Base-by-base conservation (phyloP, 148 eudicot genomes). In the Beta vulgaris region DNA sequence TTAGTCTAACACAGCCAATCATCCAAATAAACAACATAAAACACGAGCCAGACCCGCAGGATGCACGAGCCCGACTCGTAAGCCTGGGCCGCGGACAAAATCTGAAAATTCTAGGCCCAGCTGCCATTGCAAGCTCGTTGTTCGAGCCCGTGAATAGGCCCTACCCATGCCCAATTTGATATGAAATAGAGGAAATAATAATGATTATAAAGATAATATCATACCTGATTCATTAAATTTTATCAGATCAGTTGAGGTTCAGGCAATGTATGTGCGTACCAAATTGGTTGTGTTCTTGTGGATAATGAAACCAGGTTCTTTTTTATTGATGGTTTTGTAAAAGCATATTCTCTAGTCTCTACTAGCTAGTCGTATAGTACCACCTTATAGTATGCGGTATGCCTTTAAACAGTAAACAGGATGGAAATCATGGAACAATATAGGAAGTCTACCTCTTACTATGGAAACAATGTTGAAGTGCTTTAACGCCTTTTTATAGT, bases 231-330 rank as follows among this genome's bases (percentile, higher is more conserved):
- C 13, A 57, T 6, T 1, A n/a, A 57, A 14, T 13, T 26, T 25
- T 0, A 18, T 12, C 39, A 63, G n/a, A n/a, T n/a, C n/a, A n/a
- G n/a, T n/a, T n/a, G n/a, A 35, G 26, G 7, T 63, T 26, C 25
- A 63, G 15, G 25, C 68, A 57, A n/a, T n/a, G n/a, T n/a, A 57
- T 57, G 61, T 57, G 61, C 31, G 61, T 57, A 57, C 61, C 25
- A 57, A 57, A 23, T 57, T 57, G 61, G 61, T n/a, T n/a, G n/a
- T n/a, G n/a, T n/a, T n/a, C n/a, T 57, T 57, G 61, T 57, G 61
- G 61, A 25, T 57, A 23, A 23, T 57, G 61, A 25, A 57, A 21
- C 13, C 6, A 57, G 32, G 31, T 23, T 7, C 26, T 18, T 10
- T 57, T 25, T 8, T 8, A 7, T 13, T 7, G 0, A 44, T 64